Base-by-base conservation (phyloP, 2,329 filamentous ascomycete genomes). In the Aspergillus brasiliensis region DNA sequence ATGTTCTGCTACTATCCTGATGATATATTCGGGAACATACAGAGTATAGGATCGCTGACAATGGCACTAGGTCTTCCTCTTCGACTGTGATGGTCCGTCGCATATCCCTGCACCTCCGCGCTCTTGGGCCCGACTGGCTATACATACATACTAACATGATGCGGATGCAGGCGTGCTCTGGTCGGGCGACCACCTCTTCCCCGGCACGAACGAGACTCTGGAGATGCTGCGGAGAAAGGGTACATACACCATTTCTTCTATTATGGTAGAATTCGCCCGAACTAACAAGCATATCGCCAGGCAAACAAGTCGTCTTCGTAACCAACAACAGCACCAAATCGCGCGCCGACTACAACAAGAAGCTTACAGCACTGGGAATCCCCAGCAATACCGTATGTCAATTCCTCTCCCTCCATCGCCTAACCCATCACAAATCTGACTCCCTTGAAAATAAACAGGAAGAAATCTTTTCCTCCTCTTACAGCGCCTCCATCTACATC, bases 301-400 rank as follows among this genome's bases (percentile, higher is more conserved):
- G 91, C 73, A 99, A 99, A 78, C 89, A 89, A 74, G 85, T 95
- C 34, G 88, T 99, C 57, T 99, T 99, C 73, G 95, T 99, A 55
- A 99, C 95, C 42, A 99, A 99, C 81, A 99, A 99, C 81, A 97
- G 92, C 72, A 98, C 95, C 59, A 99, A 99, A 76, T 97, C 94
- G 10, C 90, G 95, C 58, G 82, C 85, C 52, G 92, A 97, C 75
- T 99, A 99, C 79, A 89, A 90, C 75, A 92, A 94, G 81, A 99
- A 98, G 74, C 88, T 99, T 61, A 86, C 90, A 49, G 81, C 81
- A 56, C 84, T 97, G 74, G 90, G 90, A 49, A 97, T 99, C 69
- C 88, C 90, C 1, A 88, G 87, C 68, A 83, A 86, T 60, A 86
- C 90, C 63, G 84, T 86, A 72, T 28, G 77, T 71, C 10, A 21